phyloP scores from a whole-genome alignment of 2,329 filamentous ascomycete species.

The Stagonosporopsis chrysanthemi region DNA sequence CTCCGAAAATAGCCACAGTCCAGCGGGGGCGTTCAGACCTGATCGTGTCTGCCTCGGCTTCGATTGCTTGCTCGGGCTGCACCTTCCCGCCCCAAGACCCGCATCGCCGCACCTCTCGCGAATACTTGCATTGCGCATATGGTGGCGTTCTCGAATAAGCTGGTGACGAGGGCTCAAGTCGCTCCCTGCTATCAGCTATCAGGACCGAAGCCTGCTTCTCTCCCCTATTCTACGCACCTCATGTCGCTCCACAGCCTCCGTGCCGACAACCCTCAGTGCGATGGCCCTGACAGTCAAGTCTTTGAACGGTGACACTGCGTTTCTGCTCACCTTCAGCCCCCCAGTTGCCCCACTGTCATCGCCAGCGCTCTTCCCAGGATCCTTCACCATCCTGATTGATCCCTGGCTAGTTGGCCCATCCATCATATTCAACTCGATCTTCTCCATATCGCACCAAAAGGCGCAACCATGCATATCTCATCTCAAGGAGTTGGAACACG shows the following conservation, averaged over 20 bases:
- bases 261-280: conserved; percentile 16
- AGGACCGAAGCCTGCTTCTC: conserved; percentile 12
- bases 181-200: conserved; percentile 9
- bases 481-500: conserved; percentile 60
- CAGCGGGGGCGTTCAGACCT: background rate
- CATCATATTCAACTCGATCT: conserved; percentile 66
- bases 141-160: conserved; percentile 14
- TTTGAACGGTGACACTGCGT: conserved; percentile 70
- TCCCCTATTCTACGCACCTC: conserved; percentile 2
- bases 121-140: conserved; percentile 8
- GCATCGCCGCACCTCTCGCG: background rate
- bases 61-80: conserved; percentile 9
- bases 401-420: conserved; percentile 72
- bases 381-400: conserved; percentile 73
- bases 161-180: conserved; percentile 13
- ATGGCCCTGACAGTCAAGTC: conserved; percentile 72
- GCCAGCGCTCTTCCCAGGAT: conserved; percentile 51
- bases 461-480: conserved; percentile 65
- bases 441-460: conserved; percentile 67
- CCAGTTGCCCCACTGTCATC: conserved; percentile 53
- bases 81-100: conserved; percentile 4
- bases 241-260: conserved; percentile 2
- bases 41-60: conserved; percentile 4
- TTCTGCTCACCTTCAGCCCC: conserved; percentile 69
- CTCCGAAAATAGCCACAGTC: background rate